Percentiles rank a stretch among this genome's conserved stretches.
These are phyloP conservation scores for Buxus sempervirens DNA, from an alignment of 164 flowering plant genomes.

Conservation along the genomic window DNA sequence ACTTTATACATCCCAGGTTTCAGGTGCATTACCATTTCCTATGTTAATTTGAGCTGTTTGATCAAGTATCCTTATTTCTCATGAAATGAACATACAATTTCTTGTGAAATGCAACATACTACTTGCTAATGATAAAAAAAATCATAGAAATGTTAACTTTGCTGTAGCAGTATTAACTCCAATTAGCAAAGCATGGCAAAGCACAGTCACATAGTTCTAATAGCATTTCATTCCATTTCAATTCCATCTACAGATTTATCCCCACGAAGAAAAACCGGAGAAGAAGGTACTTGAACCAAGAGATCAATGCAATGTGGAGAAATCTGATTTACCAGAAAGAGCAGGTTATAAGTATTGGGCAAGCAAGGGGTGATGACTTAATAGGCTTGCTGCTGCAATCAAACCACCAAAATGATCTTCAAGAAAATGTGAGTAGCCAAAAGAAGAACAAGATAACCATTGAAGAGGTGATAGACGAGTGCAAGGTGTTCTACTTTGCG, in stretches of 20 bases:
- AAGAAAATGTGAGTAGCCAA: slow-evolving; percentile 6
- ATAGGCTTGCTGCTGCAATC: slow-evolving; percentile 32
- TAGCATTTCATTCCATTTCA: no score
- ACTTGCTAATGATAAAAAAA: no score
- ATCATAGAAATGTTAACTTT: no score
- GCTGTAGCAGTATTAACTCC: no score
- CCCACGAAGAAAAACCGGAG: slow-evolving; percentile 39
- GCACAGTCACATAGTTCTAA: no score
- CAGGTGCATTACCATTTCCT: slow-evolving; percentile 21
- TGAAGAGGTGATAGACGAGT: slow-evolving; percentile 15
- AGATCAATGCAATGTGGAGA: slow-evolving; percentile 21
- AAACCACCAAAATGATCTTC: slow-evolving; percentile 3
- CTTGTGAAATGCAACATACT: no score
- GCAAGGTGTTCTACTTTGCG: slow-evolving; percentile 17
- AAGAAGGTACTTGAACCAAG: slow-evolving; percentile 22
- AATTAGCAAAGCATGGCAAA: no score
- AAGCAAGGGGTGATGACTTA: slow-evolving; percentile 24
- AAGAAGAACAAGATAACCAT: neutral
- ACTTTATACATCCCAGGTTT: slow-evolving; percentile 38
- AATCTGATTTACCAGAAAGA: slow-evolving; percentile 21
- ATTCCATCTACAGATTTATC: slow-evolving; percentile 22
- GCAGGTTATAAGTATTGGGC: slow-evolving; percentile 14
- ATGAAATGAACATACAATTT: no score
- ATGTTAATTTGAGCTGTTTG: neutral
- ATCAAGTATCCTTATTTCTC: neutral